Conservation (phyloP, 176 grass and related monocot species). For the Aegilops tauschii region DNA sequence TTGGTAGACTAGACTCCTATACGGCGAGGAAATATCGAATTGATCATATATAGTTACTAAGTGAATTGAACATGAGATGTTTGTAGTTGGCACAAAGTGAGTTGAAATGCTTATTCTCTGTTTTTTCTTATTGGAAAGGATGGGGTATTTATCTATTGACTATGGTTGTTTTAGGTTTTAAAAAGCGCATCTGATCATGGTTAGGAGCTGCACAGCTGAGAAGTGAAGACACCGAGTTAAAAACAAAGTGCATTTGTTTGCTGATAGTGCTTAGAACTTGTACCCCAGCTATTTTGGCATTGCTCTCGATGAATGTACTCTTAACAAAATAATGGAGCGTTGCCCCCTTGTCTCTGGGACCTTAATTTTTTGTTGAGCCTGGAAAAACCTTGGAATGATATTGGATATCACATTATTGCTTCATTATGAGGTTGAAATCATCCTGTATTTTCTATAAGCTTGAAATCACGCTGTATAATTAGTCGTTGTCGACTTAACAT, state of each 20-base stretch:
- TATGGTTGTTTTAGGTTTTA: slow-evolving; percentile 53
- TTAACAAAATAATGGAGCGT: slow-evolving; percentile 17
- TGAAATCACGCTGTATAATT: neutral
- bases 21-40: neutral
- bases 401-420: neutral
- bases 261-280: slow-evolving; percentile 14
- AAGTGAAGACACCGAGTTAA: slow-evolving; percentile 39
- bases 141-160: slow-evolving; percentile 36
- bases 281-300: neutral
- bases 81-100: neutral
- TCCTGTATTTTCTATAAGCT: neutral
- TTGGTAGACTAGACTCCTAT: neutral
- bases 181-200: slow-evolving; percentile 61
- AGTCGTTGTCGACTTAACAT: neutral
- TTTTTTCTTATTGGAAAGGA: neutral
- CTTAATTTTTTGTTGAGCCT: neutral
- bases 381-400: neutral
- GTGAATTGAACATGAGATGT: neutral
- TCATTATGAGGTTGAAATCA: neutral
- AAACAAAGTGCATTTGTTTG: slow-evolving; percentile 26
- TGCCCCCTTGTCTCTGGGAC: too few relatives aligned
- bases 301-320: slow-evolving; percentile 17
- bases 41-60: neutral
- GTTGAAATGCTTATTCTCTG: neutral
- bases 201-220: slow-evolving; percentile 41